These are phyloP conservation scores for Mycena albidolilacea DNA, from an alignment of 768 basidiomycete species.

Conservation along the genomic window DNA sequence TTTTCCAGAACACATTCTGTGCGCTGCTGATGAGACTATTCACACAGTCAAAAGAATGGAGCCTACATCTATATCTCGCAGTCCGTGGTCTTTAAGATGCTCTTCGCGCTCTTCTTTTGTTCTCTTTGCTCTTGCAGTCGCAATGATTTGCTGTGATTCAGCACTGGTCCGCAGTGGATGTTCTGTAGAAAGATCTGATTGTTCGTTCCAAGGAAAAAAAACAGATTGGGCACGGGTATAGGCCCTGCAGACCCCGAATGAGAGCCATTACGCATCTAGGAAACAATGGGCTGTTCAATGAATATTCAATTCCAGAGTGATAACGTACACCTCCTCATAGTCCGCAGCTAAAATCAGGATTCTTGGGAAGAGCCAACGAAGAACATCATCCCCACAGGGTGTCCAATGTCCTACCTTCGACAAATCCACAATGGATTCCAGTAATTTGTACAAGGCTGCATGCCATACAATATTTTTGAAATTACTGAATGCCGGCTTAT, in stretches of 20 bases:
- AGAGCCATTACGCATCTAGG: too few relatives aligned
- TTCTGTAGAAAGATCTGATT: too few relatives aligned
- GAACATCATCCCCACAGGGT: conserved; percentile 47
- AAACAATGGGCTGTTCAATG: too few relatives aligned
- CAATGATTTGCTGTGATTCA: too few relatives aligned
- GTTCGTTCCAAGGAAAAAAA: too few relatives aligned
- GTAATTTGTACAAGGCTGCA: conserved; percentile 46
- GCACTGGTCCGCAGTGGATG: too few relatives aligned
- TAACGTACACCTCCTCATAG: conserved; percentile 42
- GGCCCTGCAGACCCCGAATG: conserved; percentile 22
- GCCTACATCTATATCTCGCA: too few relatives aligned
- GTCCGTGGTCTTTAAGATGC: conserved; percentile 35
- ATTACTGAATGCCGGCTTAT: conserved; percentile 37
- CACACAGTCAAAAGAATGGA: too few relatives aligned
- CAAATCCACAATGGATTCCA: conserved; percentile 44
- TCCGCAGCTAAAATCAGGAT: conserved; percentile 53
- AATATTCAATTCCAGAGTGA: too few relatives aligned
- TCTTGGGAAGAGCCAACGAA: conserved; percentile 50
- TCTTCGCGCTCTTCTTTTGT: conserved; percentile 34
- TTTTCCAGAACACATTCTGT: conserved; percentile 46
- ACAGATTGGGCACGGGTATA: too few relatives aligned
- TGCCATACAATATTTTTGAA: conserved; percentile 58
- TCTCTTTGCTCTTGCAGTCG: neutral
- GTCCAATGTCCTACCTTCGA: conserved; percentile 42
- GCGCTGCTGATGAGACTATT: too few relatives aligned